A percentile compares a stretch with the other conserved stretches of the same genome.
phyloP scores from a whole-genome alignment of 1,139 yeast species.

The Magnusiomyces clavatus region DNA sequence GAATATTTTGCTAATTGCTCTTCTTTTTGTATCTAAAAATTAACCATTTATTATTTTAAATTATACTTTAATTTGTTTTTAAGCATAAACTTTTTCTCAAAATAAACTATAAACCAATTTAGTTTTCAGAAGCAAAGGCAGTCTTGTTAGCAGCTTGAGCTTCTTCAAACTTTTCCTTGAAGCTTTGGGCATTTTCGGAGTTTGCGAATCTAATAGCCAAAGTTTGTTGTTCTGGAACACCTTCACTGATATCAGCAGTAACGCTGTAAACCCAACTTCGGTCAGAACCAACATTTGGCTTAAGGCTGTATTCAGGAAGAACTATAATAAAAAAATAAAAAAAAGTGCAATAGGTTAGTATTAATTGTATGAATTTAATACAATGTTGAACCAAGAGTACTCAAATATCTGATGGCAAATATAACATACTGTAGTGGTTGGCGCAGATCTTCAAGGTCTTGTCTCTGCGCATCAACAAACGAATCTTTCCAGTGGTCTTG shows the following conservation, averaged over 20 bases:
- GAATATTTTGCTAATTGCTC: too few relatives aligned
- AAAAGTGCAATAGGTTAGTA: not conserved
- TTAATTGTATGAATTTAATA: not conserved
- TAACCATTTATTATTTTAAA: not conserved
- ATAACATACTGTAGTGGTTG: conserved; percentile 56
- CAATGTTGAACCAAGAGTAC: not conserved
- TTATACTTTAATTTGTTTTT: not conserved
- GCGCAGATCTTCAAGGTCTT: conserved; percentile 97
- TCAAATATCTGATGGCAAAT: conserved; percentile 6
- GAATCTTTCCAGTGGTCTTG: conserved; percentile 68
- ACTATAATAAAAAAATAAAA: conserved; percentile 26
- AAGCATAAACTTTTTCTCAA: not conserved
- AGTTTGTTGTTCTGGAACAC: conserved; percentile 92
- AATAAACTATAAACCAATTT: not conserved
- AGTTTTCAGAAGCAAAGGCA: not conserved
- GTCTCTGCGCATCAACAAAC: conserved; percentile 97
- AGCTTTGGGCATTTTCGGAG: conserved; percentile 94
- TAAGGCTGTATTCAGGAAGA: conserved; percentile 74
- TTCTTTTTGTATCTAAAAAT: too few relatives aligned
- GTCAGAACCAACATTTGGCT: conserved; percentile 93
- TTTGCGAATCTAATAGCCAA: conserved; percentile 95
- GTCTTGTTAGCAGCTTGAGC: conserved; percentile 61
- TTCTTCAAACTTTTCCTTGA: conserved; percentile 83
- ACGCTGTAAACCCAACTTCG: conserved; percentile 98
- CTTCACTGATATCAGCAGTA: conserved; percentile 92